Conservation (phyloP, 1,139 yeast genomes). For the Pichia sp. region DNA sequence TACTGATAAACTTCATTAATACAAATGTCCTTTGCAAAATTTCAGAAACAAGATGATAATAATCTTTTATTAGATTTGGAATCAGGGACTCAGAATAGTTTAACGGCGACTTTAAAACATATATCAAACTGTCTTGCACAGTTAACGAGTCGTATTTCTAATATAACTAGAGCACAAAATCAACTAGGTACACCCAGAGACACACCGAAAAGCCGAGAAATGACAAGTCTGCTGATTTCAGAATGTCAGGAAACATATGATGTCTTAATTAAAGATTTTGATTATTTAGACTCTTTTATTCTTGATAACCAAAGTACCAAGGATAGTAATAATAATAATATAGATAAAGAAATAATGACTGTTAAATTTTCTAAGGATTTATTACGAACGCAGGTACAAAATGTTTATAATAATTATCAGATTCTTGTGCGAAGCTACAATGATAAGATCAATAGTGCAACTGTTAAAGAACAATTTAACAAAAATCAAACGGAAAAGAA, state of each 20-base stretch:
- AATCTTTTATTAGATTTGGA: constrained; percentile 2
- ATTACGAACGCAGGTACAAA: constrained; percentile 37
- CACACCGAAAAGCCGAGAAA: constrained; percentile 34
- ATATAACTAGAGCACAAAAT: constrained; percentile 42
- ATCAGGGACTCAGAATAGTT: constrained; percentile 1
- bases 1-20: too few relatives aligned
- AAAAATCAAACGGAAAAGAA: constrained; percentile 15
- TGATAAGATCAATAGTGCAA: constrained; percentile 32
- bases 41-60: background rate
- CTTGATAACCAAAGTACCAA: too few relatives aligned
- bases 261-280: constrained; percentile 14
- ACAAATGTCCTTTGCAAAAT: constrained; percentile 10
- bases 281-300: constrained; percentile 16
- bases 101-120: constrained; percentile 3
- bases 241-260: constrained; percentile 14
- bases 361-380: constrained; percentile 35
- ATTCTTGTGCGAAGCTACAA: constrained; percentile 34
- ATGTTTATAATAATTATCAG: constrained; percentile 35
- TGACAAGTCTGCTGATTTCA: constrained; percentile 33
- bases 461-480: constrained; percentile 29
- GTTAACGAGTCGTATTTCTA: constrained; percentile 44
- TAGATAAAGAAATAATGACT: constrained; percentile 10
- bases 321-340: too few relatives aligned
- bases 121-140: constrained; percentile 1
- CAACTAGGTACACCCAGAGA: constrained; percentile 57